Percentiles rank a stretch among this genome's conserved stretches.
Conservation (phyloP, 1,284 basidiomycete species). For the Malassezia arunalokei region DNA sequence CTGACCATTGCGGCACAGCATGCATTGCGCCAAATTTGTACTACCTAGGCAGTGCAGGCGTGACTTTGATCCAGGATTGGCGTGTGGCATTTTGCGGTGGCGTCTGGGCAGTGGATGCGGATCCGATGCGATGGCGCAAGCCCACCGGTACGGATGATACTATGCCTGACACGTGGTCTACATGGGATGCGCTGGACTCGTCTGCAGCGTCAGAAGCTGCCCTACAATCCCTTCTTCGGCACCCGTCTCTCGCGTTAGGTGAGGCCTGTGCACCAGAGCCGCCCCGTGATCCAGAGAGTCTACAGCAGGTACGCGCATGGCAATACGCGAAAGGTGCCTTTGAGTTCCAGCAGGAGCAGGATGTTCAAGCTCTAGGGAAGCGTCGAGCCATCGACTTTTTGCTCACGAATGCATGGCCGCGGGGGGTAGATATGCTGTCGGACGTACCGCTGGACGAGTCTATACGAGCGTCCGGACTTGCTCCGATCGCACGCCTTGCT, state of each 20-base stretch:
- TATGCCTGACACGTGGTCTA: not conserved
- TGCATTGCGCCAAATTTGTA: constrained; percentile 21
- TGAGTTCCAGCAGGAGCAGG: constrained; percentile 6
- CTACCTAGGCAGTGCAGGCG: constrained; percentile 27
- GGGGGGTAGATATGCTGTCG: constrained; percentile 25
- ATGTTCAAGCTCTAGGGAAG: constrained; percentile 4
- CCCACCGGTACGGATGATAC: not conserved
- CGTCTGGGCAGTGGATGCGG: not conserved
- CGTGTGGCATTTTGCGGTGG: constrained; percentile 30
- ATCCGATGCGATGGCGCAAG: not conserved
- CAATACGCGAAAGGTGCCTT: constrained; percentile 7
- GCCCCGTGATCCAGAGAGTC: constrained; percentile 19
- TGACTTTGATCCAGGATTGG: constrained; percentile 17
- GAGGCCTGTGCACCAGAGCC: not conserved
- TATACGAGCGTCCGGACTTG: constrained; percentile 26
- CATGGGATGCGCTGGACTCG: constrained; percentile 2
- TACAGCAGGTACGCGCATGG: constrained; percentile 15
- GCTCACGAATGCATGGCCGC: constrained; percentile 34
- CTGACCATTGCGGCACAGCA: not conserved
- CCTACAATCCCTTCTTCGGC: constrained; percentile 3
- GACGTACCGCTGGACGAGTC: not conserved
- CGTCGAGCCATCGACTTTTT: constrained; percentile 34
- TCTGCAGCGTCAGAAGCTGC: not conserved
- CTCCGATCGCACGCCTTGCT: constrained; percentile 23
- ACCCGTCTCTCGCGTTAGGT: constrained; percentile 11